Conservation (phyloP, 352 stramenopile genomes). For the Albugo laibachii region DNA sequence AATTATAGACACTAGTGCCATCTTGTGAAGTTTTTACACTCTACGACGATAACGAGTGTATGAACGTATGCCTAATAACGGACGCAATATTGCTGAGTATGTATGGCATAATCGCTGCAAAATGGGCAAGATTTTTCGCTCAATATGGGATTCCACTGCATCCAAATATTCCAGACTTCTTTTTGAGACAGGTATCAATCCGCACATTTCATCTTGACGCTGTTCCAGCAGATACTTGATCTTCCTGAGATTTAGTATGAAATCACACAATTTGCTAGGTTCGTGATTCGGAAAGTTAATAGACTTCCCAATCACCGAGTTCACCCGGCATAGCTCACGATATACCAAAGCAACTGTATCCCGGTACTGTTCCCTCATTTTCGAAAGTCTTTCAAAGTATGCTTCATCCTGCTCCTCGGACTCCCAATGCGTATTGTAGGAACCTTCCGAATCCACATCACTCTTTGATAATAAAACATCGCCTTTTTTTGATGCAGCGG, state of each 20-base stretch:
- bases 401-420: neutral
- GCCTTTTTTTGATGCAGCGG: too few relatives aligned
- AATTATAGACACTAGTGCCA: too few relatives aligned
- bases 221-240: slow-evolving; percentile 81
- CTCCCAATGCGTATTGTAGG: too few relatives aligned
- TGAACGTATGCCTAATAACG: slow-evolving; percentile 16
- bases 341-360: slow-evolving; percentile 67
- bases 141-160: slow-evolving; percentile 66
- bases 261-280: slow-evolving; percentile 64
- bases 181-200: slow-evolving; percentile 54
- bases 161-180: slow-evolving; percentile 58
- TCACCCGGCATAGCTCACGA: slow-evolving; percentile 57
- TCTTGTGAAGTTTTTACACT: too few relatives aligned
- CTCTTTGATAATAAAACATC: too few relatives aligned
- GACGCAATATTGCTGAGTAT: slow-evolving; percentile 57
- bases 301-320: slow-evolving; percentile 61
- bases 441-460: too few relatives aligned
- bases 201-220: slow-evolving; percentile 42
- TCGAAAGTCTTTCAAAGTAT: slow-evolving; percentile 44
- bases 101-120: slow-evolving; percentile 51
- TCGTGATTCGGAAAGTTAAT: slow-evolving; percentile 30
- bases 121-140: slow-evolving; percentile 67
- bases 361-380: slow-evolving; percentile 55
- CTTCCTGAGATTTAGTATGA: slow-evolving; percentile 72
- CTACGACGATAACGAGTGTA: too few relatives aligned